Base-by-base conservation (phyloP, 805 yeast species). In the Grigorovia transvaalensis region DNA sequence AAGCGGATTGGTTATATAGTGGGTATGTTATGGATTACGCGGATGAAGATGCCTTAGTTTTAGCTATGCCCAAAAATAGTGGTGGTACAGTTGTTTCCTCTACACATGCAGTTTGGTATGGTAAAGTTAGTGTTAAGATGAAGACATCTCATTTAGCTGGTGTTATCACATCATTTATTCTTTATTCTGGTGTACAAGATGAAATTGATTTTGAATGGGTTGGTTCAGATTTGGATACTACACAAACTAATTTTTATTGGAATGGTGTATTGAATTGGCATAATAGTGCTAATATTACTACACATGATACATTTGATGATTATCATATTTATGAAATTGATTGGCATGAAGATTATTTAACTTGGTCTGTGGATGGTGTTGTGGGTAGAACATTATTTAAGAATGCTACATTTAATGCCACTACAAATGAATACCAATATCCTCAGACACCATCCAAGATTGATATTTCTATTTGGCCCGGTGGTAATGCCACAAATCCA, bases 131-230 rank as follows among this genome's bases (percentile, higher is more conserved):
- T 35, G 82, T 84, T 48, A 77, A 72, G 48, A 61, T 88, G 61
- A 88, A 84, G 71, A 73, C 91, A 0, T 85, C 96, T 0, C 86
- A 80, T 63, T 76, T 76, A 42, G 74, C 69, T 9, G 97, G 97
- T 74, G 96, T 89, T 41, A 78, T 89, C 53, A 77, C 95, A 15
- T 90, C 96, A 33, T 80, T 82, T 61, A 88, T 89, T 68, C 67
- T 88, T 50, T 84, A 80, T 68, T 86, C 96, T 8, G 85, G 86
- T 64, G 88, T 84, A 44, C 81, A 86, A 74, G 97, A 89, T 73
- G 97, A 90, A 75, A 77, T 89, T 60, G 97, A 90, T 77, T 82
- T 70, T 63, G 96, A 90, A 72, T 84, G 81, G 59, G 84, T 88
- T 56, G 98, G 98, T 53, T 77, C 78, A 61, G 79, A 85, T 62